A percentile compares a stretch with the other conserved stretches of the same genome.
phyloP scores from a whole-genome alignment of 1,139 yeast genomes.

The Protomyces macrosporus region DNA sequence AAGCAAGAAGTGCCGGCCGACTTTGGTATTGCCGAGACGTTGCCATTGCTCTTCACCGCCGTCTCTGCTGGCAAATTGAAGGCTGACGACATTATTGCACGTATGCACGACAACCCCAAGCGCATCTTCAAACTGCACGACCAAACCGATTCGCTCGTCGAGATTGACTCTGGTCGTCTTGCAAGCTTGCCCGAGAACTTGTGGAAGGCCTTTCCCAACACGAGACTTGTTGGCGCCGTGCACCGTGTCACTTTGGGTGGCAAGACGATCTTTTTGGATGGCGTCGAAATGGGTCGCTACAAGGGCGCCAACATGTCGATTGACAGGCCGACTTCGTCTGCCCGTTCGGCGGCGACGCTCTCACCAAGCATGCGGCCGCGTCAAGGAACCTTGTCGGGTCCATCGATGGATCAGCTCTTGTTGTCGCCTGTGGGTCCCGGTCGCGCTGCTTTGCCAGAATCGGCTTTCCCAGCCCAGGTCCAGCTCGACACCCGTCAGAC shows the following conservation, averaged over 20 bases:
- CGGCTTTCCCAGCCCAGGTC: slow-evolving; percentile 31
- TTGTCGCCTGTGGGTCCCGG: not conserved
- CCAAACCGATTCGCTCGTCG: slow-evolving; percentile 67
- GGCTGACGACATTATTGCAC: slow-evolving; percentile 61
- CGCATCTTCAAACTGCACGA: slow-evolving; percentile 77
- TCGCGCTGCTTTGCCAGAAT: slow-evolving; percentile 9
- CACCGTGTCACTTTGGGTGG: slow-evolving; percentile 79
- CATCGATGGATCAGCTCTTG: not conserved
- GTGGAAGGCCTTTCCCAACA: slow-evolving; percentile 52
- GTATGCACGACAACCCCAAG: slow-evolving; percentile 78
- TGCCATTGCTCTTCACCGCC: slow-evolving; percentile 78
- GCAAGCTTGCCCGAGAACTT: slow-evolving; percentile 45
- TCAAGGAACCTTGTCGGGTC: not conserved
- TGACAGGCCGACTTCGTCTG: slow-evolving; percentile 7
- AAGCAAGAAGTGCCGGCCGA: slow-evolving; percentile 62
- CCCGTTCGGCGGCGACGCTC: not conserved
- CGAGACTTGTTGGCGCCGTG: slow-evolving; percentile 65
- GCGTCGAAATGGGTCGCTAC: slow-evolving; percentile 50
- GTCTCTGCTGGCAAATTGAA: slow-evolving; percentile 70
- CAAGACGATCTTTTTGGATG: slow-evolving; percentile 80
- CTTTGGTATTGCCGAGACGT: slow-evolving; percentile 69
- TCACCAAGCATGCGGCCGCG: slow-evolving; percentile 1
- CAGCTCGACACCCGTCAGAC: slow-evolving; percentile 50
- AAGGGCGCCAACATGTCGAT: slow-evolving; percentile 30
- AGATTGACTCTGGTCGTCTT: slow-evolving; percentile 72